Base-by-base conservation (phyloP, 2,329 filamentous ascomycete genomes). In the Spiromastix sp. region DNA sequence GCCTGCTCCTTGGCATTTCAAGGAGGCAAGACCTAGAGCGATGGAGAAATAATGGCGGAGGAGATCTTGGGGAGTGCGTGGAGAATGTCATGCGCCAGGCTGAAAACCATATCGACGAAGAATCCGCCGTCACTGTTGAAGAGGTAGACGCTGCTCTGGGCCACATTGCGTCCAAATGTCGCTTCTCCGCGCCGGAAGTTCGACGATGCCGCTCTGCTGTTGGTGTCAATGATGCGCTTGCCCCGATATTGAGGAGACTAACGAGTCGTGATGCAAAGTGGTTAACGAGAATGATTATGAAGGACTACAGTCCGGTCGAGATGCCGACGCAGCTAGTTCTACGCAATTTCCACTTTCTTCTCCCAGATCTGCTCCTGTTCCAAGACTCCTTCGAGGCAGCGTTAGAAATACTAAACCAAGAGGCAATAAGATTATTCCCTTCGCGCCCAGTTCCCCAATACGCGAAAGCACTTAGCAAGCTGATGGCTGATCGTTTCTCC, bases 251-350 rank as follows among this genome's bases (percentile, higher is more conserved):
- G 48, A 63, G 59, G 19, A 70, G 73, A 5, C 51, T 85, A 7
- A 66, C 66, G 30, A 73, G 83, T 3, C 65, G 67, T 28, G 83
- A 93, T 51, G 81, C 79, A 3, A 94, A 94, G 59, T 95, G 87
- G 87, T 68, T 94, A 8, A 83, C 83, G 0, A 72, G 87, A 3
- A 64, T 95, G 19, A 67, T 94, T 4, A 63, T 93, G 18, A 91
- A 93, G 51, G 72, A 79, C 42, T 83, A 79, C 40, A 67, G 71
- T n/a, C 80, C 81, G 0, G 65, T 87, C 0, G 54, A 70, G 2
- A 50, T 93, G 2, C 74, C 85, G 4, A 59, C 64, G 5, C 44
- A 56, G 1, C 54, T 71, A 12, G 58, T 84, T 0, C 67, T 82
- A 30, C 60, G 62, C 9, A 66, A 65, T 12, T 81, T 80, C 34